Percentiles rank a stretch among this genome's conserved stretches.
These are phyloP conservation scores for Nepenthes gracilis DNA, from an alignment of 148 eudicot species.

Conservation along the genomic window DNA sequence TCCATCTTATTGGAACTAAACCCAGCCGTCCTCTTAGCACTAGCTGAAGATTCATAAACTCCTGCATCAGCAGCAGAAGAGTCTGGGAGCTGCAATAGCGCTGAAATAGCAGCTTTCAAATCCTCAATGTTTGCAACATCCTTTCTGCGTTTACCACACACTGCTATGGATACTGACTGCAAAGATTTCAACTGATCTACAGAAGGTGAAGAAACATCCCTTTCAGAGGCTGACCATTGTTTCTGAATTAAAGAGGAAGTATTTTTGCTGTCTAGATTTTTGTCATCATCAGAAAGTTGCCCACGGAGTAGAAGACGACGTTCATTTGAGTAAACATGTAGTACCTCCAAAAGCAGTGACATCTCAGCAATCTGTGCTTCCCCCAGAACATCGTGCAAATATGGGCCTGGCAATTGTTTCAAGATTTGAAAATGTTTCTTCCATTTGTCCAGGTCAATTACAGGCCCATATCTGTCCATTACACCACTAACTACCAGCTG, in stretches of 20 bases:
- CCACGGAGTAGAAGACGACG: constrained; percentile 72
- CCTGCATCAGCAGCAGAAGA: constrained; percentile 20
- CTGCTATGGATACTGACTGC: constrained; percentile 15
- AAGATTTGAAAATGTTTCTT: constrained; percentile 65
- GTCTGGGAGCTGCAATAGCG: constrained; percentile 56
- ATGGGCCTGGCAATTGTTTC: constrained; percentile 74
- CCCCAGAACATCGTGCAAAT: constrained; percentile 48
- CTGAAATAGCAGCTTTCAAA: constrained; percentile 53
- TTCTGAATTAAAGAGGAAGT: constrained; percentile 25
- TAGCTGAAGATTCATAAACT: constrained; percentile 49
- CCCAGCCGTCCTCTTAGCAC: constrained; percentile 40
- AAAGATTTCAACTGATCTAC: constrained; percentile 22
- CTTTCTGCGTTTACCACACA: constrained; percentile 20
- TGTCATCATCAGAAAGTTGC: constrained; percentile 25
- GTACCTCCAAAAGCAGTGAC: constrained; percentile 36
- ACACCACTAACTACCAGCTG: constrained; percentile 86
- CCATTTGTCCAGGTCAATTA: constrained; percentile 28
- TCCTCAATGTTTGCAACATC: constrained; percentile 33
- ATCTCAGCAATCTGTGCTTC: constrained; percentile 40
- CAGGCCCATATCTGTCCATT: constrained; percentile 50
- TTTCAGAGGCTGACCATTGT: constrained; percentile 13
- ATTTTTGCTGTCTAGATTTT: constrained; percentile 13
- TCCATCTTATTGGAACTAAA: constrained; percentile 22
- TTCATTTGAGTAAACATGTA: constrained; percentile 68
- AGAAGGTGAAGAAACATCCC: constrained; percentile 24